Percentiles rank a stretch among this genome's conserved stretches.
Evolutionary conservation across 345 rosid genomes (phyloP).

Genomic region (Citrus mangshanensis): DNA sequence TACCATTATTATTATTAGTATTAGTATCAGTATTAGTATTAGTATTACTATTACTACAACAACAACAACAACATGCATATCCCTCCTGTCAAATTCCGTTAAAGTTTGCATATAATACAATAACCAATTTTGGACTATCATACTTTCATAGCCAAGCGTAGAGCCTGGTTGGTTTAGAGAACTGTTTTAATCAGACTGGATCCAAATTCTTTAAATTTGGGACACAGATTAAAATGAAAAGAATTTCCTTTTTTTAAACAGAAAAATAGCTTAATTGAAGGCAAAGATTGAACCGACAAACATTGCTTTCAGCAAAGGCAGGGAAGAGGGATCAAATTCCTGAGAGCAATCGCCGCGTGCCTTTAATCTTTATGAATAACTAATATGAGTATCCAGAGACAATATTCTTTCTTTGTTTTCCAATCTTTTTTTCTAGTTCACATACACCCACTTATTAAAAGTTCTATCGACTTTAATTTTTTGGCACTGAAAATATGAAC

Average conservation of each 20-base stretch:
- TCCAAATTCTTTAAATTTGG: too few relatives aligned
- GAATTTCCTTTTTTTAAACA: too few relatives aligned
- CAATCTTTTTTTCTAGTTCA: neutral
- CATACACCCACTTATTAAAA: neutral
- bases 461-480: neutral
- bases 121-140: too few relatives aligned
- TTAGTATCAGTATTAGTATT: too few relatives aligned
- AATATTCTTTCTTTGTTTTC: neutral
- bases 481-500: neutral
- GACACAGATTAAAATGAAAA: neutral
- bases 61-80: too few relatives aligned
- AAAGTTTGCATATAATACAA: too few relatives aligned
- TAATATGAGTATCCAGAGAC: neutral
- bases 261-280: neutral
- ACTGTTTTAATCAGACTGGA: too few relatives aligned
- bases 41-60: too few relatives aligned
- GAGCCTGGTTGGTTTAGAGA: too few relatives aligned
- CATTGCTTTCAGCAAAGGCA: neutral
- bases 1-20: too few relatives aligned
- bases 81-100: too few relatives aligned
- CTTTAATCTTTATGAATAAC: neutral
- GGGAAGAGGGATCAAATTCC: neutral
- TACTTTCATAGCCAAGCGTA: too few relatives aligned
- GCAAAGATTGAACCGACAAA: neutral
- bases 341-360: neutral